phyloP scores from a whole-genome alignment of 2,329 filamentous ascomycete species.

The Paecilomyces fulvus region DNA sequence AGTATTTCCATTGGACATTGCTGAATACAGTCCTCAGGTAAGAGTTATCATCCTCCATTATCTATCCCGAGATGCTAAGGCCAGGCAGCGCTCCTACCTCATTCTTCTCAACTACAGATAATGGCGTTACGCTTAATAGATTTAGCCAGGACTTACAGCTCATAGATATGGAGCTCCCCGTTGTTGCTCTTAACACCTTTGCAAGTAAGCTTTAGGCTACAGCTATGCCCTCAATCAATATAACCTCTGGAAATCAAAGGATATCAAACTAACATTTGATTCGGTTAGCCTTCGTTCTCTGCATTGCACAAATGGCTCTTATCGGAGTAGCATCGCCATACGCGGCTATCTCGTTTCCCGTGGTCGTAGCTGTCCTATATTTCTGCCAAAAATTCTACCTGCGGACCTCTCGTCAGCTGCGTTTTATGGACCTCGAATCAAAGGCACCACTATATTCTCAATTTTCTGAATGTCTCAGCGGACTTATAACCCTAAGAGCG shows the following conservation, averaged over 20 bases:
- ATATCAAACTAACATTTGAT: background rate
- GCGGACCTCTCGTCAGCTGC: conserved; percentile 51
- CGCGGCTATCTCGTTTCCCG: conserved; percentile 43
- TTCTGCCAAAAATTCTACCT: conserved; percentile 51
- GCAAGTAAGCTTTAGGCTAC: conserved; percentile 17
- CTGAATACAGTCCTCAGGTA: conserved; percentile 42
- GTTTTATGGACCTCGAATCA: conserved; percentile 53
- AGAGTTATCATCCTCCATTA: background rate
- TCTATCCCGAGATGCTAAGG: conserved; percentile 5
- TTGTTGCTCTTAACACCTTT: conserved; percentile 33
- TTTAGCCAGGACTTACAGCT: conserved; percentile 39
- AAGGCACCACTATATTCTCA: conserved; percentile 52
- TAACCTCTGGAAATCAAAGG: background rate
- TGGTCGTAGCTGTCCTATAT: conserved; percentile 41
- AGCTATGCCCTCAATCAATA: background rate
- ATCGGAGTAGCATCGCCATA: conserved; percentile 42
- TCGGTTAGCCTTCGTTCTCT: conserved; percentile 16
- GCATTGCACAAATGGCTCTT: conserved; percentile 41
- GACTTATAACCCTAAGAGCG: conserved; percentile 48
- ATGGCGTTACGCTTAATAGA: conserved; percentile 33
- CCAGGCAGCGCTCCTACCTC: conserved; percentile 28
- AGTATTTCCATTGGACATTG: conserved; percentile 41
- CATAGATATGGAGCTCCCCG: conserved; percentile 37
- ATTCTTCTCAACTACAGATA: conserved; percentile 35
- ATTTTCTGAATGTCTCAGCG: conserved; percentile 50